phyloP scores from a whole-genome alignment of 768 basidiomycete genomes.

The Tulasnella sp. region DNA sequence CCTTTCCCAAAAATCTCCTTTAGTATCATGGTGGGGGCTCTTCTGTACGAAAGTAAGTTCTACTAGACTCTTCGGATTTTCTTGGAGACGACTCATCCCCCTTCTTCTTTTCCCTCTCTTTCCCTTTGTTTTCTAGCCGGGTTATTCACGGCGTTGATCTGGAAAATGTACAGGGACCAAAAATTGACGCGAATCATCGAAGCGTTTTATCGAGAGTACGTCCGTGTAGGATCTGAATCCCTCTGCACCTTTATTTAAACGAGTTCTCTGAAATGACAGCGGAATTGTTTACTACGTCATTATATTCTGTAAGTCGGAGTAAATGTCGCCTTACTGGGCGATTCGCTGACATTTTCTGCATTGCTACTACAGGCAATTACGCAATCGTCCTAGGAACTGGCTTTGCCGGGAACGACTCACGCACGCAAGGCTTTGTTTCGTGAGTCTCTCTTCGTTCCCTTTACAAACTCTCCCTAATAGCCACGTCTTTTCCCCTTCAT shows the following conservation, averaged over 20 bases:
- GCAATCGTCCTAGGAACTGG: background rate
- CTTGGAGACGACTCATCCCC: too few relatives aligned
- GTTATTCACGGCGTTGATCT: background rate
- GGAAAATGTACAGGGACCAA: background rate
- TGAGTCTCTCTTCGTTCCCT: background rate
- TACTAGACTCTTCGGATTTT: too few relatives aligned
- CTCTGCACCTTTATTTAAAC: background rate
- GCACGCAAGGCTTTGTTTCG: background rate
- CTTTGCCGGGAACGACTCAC: background rate
- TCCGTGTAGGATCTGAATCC: background rate
- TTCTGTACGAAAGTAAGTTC: slow-evolving; percentile 2
- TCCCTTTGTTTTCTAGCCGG: background rate
- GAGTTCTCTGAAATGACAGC: background rate
- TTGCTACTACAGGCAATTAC: background rate
- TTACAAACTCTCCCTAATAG: background rate
- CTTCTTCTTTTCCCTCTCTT: background rate
- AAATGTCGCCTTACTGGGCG: too few relatives aligned
- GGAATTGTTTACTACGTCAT: background rate
- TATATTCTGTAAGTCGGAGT: background rate
- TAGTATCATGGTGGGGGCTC: background rate
- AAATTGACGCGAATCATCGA: background rate
- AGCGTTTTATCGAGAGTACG: background rate
- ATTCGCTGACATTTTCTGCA: background rate
- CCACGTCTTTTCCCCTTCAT: background rate
- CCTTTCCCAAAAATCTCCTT: background rate